Conservation (phyloP, 768 basidiomycete species). For the Leccinum fibrillosum region DNA sequence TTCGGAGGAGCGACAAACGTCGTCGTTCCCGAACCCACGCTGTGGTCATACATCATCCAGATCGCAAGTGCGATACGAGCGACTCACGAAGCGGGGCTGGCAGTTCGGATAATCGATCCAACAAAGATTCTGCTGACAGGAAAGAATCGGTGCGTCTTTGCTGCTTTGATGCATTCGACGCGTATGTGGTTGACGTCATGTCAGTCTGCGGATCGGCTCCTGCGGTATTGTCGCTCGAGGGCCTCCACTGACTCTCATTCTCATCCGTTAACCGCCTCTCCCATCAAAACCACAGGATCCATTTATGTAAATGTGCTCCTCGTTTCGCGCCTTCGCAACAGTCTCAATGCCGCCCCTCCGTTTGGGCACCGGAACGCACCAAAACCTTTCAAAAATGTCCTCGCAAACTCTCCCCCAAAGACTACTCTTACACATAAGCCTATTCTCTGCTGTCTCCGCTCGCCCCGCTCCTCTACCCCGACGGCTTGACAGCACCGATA, state of each 20-base stretch:
- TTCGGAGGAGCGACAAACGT: slow-evolving; percentile 27
- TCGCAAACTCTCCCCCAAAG: too few species aligned
- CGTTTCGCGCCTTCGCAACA: background rate
- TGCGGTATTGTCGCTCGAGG: slow-evolving; percentile 66
- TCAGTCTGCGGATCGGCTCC: slow-evolving; percentile 78
- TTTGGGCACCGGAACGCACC: too few species aligned
- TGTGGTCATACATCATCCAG: slow-evolving; percentile 95
- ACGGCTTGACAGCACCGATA: too few species aligned
- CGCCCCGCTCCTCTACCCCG: too few species aligned
- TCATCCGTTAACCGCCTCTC: too few species aligned
- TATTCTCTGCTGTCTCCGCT: too few species aligned
- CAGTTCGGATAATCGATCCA: slow-evolving; percentile 78
- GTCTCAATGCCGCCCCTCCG: too few species aligned
- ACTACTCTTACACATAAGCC: too few species aligned
- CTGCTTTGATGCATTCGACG: background rate
- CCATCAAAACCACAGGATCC: too few species aligned
- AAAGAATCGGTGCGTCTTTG: slow-evolving; percentile 66
- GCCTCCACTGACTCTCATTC: too few species aligned
- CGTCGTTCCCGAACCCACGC: slow-evolving; percentile 65
- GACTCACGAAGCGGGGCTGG: slow-evolving; percentile 77
- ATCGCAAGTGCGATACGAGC: slow-evolving; percentile 83
- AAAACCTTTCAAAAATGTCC: too few species aligned
- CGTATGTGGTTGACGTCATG: slow-evolving; percentile 1
- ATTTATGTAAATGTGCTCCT: too few species aligned
- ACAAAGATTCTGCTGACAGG: slow-evolving; percentile 87